phyloP scores from a whole-genome alignment of 2,329 filamentous ascomycete species.

The Corinectria fuckeliana region DNA sequence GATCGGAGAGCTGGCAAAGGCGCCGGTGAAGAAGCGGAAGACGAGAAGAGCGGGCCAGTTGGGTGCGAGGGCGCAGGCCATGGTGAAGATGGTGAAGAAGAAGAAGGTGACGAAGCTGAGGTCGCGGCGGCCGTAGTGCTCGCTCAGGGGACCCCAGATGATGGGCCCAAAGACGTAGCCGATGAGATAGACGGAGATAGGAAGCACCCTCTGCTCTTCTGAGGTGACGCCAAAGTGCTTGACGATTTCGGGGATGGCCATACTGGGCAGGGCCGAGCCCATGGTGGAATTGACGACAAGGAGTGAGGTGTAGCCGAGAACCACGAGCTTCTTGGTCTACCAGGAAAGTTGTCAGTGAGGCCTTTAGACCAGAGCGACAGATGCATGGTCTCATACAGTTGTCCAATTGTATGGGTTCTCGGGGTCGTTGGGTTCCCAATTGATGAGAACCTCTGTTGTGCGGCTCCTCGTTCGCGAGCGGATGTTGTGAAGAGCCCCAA shows the following conservation, averaged over 20 bases:
- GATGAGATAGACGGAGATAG: conserved; percentile 68
- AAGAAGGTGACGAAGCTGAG: conserved; percentile 54
- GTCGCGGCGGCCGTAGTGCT: conserved; percentile 65
- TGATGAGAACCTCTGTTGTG: conserved; percentile 46
- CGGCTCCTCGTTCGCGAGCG: conserved; percentile 43
- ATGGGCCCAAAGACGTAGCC: conserved; percentile 68
- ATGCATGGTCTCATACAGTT: conserved; percentile 35
- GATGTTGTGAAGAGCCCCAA: conserved; percentile 44
- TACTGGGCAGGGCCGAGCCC: conserved; percentile 68
- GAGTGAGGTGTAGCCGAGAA: conserved; percentile 62
- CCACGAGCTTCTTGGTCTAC: conserved; percentile 60
- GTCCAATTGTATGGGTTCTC: conserved; percentile 63
- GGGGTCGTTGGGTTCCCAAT: conserved; percentile 55
- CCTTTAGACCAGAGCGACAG: neutral
- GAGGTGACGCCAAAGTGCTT: conserved; percentile 62
- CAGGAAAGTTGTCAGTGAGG: neutral
- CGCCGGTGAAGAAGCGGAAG: conserved; percentile 61
- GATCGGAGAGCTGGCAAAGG: conserved; percentile 64
- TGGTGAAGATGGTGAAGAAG: conserved; percentile 57
- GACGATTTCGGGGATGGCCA: conserved; percentile 64
- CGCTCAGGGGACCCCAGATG: conserved; percentile 69
- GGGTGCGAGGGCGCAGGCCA: conserved; percentile 62
- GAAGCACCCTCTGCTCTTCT: conserved; percentile 55
- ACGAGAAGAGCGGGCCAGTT: conserved; percentile 59
- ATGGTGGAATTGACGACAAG: conserved; percentile 73